Conservation (phyloP, 2,329 filamentous ascomycete species). For the Colletotrichum sp. region DNA sequence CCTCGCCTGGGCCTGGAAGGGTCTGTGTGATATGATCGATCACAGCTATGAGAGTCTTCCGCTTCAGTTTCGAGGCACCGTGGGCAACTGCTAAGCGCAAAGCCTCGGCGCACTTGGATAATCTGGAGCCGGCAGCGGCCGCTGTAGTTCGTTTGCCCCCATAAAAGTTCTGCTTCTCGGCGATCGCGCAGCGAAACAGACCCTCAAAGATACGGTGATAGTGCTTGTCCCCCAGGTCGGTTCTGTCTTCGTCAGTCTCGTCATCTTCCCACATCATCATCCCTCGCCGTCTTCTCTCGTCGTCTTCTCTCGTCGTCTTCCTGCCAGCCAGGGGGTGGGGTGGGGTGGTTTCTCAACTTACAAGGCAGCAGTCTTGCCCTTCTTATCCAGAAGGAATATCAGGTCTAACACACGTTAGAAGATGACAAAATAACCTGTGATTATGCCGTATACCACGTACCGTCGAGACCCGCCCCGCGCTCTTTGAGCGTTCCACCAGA, state of each 20-base stretch:
- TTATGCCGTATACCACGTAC: constrained; percentile 29
- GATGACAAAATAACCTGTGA: neutral
- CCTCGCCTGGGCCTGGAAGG: constrained; percentile 63
- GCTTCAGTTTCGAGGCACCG: constrained; percentile 70
- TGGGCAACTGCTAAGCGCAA: constrained; percentile 75
- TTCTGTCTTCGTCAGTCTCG: constrained; percentile 9
- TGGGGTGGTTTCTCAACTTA: constrained; percentile 26
- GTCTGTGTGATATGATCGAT: constrained; percentile 83
- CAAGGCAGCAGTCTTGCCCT: constrained; percentile 38
- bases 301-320: neutral
- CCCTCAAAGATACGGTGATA: constrained; percentile 83
- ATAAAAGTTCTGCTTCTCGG: constrained; percentile 71
- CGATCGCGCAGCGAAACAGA: constrained; percentile 72
- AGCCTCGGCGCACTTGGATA: constrained; percentile 73
- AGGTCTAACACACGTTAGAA: constrained; percentile 33
- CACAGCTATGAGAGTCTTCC: constrained; percentile 79
- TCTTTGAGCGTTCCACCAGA: constrained; percentile 36
- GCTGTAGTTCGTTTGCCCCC: constrained; percentile 58
- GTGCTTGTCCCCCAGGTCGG: constrained; percentile 71
- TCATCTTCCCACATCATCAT: neutral
- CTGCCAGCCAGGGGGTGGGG: neutral
- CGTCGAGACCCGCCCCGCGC: constrained; percentile 45
- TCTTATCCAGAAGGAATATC: constrained; percentile 41
- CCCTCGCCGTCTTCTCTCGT: neutral
- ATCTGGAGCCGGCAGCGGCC: constrained; percentile 56